phyloP scores from a whole-genome alignment of 148 eudicot genomes.

The Suaeda aralocaspica region DNA sequence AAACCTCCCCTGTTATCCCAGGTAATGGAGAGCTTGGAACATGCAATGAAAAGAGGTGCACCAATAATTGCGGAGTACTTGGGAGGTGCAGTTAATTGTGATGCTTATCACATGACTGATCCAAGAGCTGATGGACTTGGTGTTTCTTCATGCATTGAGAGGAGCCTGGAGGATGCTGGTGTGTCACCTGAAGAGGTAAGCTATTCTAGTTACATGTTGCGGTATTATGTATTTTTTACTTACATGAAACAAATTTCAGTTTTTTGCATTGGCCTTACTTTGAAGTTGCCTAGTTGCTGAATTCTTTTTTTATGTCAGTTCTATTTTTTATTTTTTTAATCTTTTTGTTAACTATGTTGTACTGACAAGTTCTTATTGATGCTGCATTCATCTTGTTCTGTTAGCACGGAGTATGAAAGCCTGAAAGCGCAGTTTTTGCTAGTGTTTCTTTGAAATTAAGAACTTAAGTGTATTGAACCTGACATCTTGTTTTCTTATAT shows the following conservation, averaged over 20 bases:
- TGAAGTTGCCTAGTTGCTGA: not conserved
- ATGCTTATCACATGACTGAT: slow-evolving; percentile 98
- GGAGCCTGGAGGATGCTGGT: slow-evolving; percentile 85
- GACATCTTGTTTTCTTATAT: not conserved
- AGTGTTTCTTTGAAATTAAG: not conserved
- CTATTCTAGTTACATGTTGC: not conserved
- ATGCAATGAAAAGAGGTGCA: slow-evolving; percentile 92
- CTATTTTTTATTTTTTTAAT: not conserved
- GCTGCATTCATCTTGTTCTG: not conserved
- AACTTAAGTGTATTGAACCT: slow-evolving; percentile 8
- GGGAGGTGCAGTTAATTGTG: slow-evolving; percentile 95
- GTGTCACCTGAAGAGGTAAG: slow-evolving; percentile 93
- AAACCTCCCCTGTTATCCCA: too few species aligned
- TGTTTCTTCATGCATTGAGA: slow-evolving; percentile 82
- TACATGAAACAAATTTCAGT: not conserved
- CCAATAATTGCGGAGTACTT: slow-evolving; percentile 88
- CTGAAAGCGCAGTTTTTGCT: not conserved
- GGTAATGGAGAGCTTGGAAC: slow-evolving; percentile 98
- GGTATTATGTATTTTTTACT: not conserved
- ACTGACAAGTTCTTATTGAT: not conserved
- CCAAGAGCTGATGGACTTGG: slow-evolving; percentile 98
- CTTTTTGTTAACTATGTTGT: not conserved
- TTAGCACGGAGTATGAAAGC: too few species aligned
- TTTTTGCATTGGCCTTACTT: not conserved
- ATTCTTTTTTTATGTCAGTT: not conserved